Base-by-base conservation (phyloP, 2,329 filamentous ascomycete species). In the Phaeosphaeriaceae sp. region DNA sequence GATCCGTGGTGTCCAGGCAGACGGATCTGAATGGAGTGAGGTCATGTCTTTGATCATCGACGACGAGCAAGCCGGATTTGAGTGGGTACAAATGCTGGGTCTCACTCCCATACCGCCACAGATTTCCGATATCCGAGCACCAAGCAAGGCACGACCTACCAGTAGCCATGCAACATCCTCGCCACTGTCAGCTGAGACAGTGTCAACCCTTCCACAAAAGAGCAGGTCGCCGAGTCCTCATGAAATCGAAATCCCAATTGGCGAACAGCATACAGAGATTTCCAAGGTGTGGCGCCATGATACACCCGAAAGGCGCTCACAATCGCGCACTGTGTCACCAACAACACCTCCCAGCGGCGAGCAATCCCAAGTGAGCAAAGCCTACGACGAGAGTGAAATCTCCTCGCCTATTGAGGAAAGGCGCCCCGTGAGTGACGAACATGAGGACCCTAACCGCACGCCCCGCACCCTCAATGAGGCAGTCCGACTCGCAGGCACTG, bases 61-160 rank as follows among this genome's bases (percentile, higher is more conserved):
- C 54, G 88, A 92, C 71, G 89, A 93, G 61, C 89, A 92, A 56
- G 88, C 93, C 59, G 88, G 90, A 6, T 81, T 86, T 17, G 95
- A 98, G 77, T 99, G 95, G 95, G 82, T 97, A 40, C 86, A 91
- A 42, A 92, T 97, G 78, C 81, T 98, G n/a, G 88, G 88, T n/a
- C 78, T 86, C 28, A 81, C 82, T 32, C 89, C 89, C 26, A 80
- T 89, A 32, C 88, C 88, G 22, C 88, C 88, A 43, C 80, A 81
- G 42, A 81, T 89, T 28, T 82, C 71, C 4, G 72, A 78, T 19
- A 60, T 82, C 55, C 85, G 83, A 73, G 86, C 88, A 67, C 75
- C 83, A 66, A 75, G 75, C 28, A 81, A 80, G 59, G 69, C 78
- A 35, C 66, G 69, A 35, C 71, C 75, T 3, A 65, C 70, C n/a